Evolutionary conservation across 345 rosid species (phyloP), one percentile per base, ranked within the genome.

Genomic region (Aegle marmelos): DNA sequence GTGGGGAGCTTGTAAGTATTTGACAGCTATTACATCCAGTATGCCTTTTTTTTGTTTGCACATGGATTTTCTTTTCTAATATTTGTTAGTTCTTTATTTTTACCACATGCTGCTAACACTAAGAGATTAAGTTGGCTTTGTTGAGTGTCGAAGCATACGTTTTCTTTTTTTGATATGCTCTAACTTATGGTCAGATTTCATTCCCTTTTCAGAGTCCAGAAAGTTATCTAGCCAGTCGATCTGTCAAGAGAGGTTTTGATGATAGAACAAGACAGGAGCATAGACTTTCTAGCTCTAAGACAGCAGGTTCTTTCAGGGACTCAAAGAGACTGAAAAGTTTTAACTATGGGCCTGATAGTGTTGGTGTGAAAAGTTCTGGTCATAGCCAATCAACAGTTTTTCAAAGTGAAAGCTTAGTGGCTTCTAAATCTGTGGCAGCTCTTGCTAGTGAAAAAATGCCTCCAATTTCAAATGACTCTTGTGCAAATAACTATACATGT

Each of bases 271-370:
- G 77, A 33, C 69, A 80, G 57, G 82, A 85, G 36, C 82, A 74
- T 80, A 81, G 36, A 36, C 73, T 63, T 76, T 82, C 81, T 66
- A 67, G 78, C 33, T 82, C 83, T 79, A 87, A 70, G 76, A 80
- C 74, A 72, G 92, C 82, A 58, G 84, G 73, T 75, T 81, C 80
- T 83, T 72, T 75, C 41, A 79, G 77, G 48, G 87, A 86, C 22
- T 75, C 80, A 57, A 93, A 88, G 84, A 89, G 91, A 57, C 92
- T 81, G 76, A 93, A 88, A 83, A 83, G 81, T 21, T 70, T 87
- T 81, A 73, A 79, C 75, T 82, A 84, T 69, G 81, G 56, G 36
- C 63, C 74, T 67, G 25, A 37, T 76, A 80, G 78, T 33, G 16
- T 25, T 11, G 76, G 73, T 71, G 69, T 39, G 21, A 63, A 64